Evolutionary conservation across 345 rosid genomes (phyloP).

Genomic region (Trapa bicornis): DNA sequence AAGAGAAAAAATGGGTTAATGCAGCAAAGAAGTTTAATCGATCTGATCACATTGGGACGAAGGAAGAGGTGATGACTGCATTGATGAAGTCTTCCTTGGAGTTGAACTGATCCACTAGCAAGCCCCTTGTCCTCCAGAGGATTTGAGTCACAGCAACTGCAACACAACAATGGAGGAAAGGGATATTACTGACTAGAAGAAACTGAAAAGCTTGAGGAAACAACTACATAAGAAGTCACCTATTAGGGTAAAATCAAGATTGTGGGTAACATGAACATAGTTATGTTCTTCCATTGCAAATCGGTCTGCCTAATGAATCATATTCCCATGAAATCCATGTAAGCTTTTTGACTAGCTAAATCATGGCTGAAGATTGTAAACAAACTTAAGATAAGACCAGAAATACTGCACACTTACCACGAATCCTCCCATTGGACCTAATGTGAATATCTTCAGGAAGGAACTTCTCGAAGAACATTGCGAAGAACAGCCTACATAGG

Average conservation of each 20-base stretch:
- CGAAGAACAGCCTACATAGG: constrained; percentile 59
- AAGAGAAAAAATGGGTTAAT: background rate
- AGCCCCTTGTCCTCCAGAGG: constrained; percentile 79
- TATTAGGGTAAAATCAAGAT: background rate
- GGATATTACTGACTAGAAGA: background rate
- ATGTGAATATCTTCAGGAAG: constrained; percentile 79
- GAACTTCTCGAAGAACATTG: constrained; percentile 46
- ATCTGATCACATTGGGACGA: constrained; percentile 69
- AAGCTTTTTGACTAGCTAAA: background rate
- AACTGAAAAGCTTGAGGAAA: background rate
- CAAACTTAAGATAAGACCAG: background rate
- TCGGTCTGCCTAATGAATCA: background rate
- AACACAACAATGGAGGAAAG: constrained; percentile 3
- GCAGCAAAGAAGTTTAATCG: background rate
- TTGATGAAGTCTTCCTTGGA: constrained; percentile 81
- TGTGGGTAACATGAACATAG: background rate
- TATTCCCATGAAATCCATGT: background rate
- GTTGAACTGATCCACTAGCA: constrained; percentile 88
- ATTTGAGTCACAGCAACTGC: constrained; percentile 97
- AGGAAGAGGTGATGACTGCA: constrained; percentile 83
- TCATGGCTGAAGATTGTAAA: background rate
- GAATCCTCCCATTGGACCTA: constrained; percentile 77
- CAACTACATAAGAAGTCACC: background rate
- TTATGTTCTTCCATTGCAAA: background rate
- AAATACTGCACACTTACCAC: constrained; percentile 38